Evolutionary conservation across 306 rosid genomes (phyloP).

Genomic region (Rosa chinensis): DNA sequence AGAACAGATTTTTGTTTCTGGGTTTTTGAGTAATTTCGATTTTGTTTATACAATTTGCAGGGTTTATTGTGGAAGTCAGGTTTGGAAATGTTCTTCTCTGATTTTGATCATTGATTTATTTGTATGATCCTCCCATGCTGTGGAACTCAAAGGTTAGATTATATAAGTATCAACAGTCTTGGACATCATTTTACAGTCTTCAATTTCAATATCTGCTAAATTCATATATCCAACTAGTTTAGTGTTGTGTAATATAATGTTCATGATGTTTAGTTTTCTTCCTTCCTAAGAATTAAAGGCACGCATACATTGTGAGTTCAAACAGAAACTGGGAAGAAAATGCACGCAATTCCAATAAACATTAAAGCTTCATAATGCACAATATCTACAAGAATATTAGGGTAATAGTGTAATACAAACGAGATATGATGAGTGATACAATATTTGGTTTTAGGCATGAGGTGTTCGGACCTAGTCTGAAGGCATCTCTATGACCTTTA

Average conservation of each 20-base stretch:
- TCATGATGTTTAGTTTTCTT: not conserved
- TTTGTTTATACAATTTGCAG: too few species aligned
- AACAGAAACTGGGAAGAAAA: not conserved
- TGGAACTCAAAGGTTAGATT: conserved; percentile 63
- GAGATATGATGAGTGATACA: not conserved
- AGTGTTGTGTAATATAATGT: not conserved
- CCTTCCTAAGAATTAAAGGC: not conserved
- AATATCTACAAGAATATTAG: not conserved
- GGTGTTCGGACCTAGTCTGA: not conserved
- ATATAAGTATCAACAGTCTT: not conserved
- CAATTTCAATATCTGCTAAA: too few species aligned
- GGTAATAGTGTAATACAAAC: not conserved
- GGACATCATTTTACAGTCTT: not conserved
- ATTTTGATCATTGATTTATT: too few species aligned
- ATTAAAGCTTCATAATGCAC: not conserved
- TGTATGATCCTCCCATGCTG: too few species aligned
- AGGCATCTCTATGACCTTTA: not conserved
- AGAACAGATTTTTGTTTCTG: conserved; percentile 6
- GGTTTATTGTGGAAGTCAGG: too few species aligned
- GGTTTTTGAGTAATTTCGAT: not conserved
- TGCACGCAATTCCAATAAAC: not conserved
- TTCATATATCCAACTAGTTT: too few species aligned
- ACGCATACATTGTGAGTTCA: not conserved
- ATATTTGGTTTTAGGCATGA: not conserved
- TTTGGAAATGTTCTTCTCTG: not conserved